phyloP scores from a whole-genome alignment of 495 filamentous ascomycete species.

The Lasiosphaeris hirsuta region DNA sequence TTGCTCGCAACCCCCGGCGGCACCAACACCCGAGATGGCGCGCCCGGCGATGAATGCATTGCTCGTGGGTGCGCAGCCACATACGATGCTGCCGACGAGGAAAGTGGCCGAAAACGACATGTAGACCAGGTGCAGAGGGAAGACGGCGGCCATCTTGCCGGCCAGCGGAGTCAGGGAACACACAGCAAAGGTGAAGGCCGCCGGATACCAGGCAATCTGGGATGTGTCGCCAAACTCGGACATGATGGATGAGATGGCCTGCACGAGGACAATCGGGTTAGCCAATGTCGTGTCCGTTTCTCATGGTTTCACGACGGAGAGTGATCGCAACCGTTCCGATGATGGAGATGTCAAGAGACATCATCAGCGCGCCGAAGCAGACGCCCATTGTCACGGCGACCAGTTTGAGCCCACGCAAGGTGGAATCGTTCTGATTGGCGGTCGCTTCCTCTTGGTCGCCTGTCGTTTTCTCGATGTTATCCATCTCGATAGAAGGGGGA shows the following conservation, averaged over 20 bases:
- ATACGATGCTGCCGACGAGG: background rate
- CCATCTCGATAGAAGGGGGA: too few relatives aligned
- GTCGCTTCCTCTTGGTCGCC: background rate
- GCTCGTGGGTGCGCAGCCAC: background rate
- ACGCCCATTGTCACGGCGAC: constrained; percentile 12
- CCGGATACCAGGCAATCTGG: constrained; percentile 21
- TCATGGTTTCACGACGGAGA: background rate
- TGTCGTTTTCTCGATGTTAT: too few relatives aligned
- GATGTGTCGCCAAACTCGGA: constrained; percentile 13
- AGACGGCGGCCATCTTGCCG: constrained; percentile 16
- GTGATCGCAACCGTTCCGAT: constrained; percentile 14
- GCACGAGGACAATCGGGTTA: background rate
- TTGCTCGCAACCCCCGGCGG: constrained; percentile 1
- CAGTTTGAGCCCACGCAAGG: constrained; percentile 9
- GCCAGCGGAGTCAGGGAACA: constrained; percentile 18
- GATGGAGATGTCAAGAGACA: constrained; percentile 23
- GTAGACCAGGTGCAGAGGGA: constrained; percentile 18
- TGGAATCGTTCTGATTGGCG: background rate
- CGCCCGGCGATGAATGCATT: constrained; percentile 6
- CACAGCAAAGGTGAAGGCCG: constrained; percentile 17
- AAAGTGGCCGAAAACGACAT: background rate
- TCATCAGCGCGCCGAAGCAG: constrained; percentile 20
- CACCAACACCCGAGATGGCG: background rate
- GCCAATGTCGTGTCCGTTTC: too few relatives aligned
- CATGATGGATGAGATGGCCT: constrained; percentile 22